These are phyloP conservation scores for Rosellinia necatrix DNA, from an alignment of 2,329 filamentous ascomycete species.

Conservation along the genomic window DNA sequence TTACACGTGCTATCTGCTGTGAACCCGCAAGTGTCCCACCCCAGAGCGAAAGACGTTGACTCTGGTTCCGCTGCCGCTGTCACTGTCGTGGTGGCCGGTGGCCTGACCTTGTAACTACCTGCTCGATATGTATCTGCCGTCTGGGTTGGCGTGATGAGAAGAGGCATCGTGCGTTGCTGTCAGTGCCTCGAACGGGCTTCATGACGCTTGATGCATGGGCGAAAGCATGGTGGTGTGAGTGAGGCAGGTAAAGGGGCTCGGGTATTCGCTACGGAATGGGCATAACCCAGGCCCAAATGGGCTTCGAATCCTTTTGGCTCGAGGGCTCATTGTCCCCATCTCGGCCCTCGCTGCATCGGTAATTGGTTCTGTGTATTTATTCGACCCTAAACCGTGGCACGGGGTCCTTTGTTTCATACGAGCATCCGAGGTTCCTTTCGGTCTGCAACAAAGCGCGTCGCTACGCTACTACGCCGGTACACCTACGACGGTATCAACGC, in stretches of 20 bases:
- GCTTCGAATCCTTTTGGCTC: constrained; percentile 19
- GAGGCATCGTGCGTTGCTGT: constrained; percentile 33
- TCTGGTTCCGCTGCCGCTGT: constrained; percentile 13
- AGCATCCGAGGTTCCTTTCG: background rate
- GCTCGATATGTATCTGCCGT: constrained; percentile 15
- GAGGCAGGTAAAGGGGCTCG: background rate
- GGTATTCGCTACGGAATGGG: background rate
- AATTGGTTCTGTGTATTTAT: too few species aligned
- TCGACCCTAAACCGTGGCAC: too few species aligned
- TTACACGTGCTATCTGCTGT: constrained; percentile 35
- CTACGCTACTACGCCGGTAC: constrained; percentile 9
- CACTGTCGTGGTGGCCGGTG: constrained; percentile 26
- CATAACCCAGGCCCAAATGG: background rate
- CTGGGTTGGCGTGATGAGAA: constrained; percentile 29
- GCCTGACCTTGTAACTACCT: constrained; percentile 2
- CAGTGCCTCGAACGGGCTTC: constrained; percentile 26
- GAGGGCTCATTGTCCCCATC: constrained; percentile 33
- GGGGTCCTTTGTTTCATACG: too few species aligned
- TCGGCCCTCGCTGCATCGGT: too few species aligned
- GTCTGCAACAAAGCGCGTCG: constrained; percentile 21
- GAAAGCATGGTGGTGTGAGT: too few species aligned
- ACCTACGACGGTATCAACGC: background rate
- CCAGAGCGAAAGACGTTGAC: constrained; percentile 30
- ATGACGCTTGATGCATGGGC: constrained; percentile 28
- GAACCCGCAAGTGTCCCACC: constrained; percentile 39